These are phyloP conservation scores for Talaromyces ruber DNA, from an alignment of 495 filamentous ascomycete genomes.

Conservation along the genomic window DNA sequence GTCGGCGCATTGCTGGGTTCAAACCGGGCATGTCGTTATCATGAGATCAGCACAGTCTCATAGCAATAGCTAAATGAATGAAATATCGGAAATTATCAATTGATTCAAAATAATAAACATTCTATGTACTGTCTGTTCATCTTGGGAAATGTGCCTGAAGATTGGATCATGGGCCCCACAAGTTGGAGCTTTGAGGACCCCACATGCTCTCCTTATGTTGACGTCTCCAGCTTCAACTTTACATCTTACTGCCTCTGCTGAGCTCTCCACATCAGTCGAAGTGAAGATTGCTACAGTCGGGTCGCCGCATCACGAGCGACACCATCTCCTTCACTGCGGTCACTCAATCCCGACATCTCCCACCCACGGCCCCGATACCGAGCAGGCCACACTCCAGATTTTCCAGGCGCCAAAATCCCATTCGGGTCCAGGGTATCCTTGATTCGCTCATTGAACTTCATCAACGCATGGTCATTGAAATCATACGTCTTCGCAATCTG, in stretches of 20 bases:
- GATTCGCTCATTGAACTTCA: constrained; percentile 44
- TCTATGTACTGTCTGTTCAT: neutral
- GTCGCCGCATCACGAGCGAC: neutral
- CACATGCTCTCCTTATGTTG: neutral
- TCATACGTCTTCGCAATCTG: constrained; percentile 45
- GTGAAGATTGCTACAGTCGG: neutral
- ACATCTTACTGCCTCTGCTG: neutral
- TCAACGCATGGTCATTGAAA: constrained; percentile 43
- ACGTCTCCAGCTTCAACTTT: neutral
- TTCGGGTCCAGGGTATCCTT: constrained; percentile 53
- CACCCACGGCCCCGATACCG: constrained; percentile 20
- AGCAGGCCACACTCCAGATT: constrained; percentile 48
- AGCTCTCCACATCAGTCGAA: neutral
- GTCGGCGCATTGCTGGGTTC: neutral
- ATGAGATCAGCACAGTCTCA: neutral
- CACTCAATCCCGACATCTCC: neutral
- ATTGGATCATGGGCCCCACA: neutral
- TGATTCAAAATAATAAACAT: neutral
- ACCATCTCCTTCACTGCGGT: neutral
- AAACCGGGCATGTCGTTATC: neutral
- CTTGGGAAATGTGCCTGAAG: neutral
- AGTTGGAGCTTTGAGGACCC: neutral
- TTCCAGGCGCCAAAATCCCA: constrained; percentile 48
- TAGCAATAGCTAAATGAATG: neutral
- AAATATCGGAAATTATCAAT: neutral